Evolutionary conservation across 495 filamentous ascomycete species (phyloP), one percentile per base, ranked within the genome.

Genomic region (Aspergillus hancockii): DNA sequence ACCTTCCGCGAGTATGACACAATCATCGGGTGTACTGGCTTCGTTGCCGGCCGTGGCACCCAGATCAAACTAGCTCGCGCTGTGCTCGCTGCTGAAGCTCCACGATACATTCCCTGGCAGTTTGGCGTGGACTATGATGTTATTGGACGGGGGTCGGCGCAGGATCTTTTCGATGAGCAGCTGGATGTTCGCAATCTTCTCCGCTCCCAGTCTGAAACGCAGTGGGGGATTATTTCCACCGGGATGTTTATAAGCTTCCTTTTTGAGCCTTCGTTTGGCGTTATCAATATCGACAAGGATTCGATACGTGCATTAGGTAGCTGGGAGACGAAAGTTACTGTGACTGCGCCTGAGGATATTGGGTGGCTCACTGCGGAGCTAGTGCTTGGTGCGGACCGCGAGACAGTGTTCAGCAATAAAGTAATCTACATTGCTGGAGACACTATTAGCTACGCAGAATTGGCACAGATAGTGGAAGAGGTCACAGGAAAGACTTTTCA

Each of bases 211-310:
- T 54, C 51, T 0, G 52, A 59, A 30, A 82, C 79, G 6, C 64
- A 70, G 34, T 89, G 85, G 87, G 67, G 72, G 9, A 80, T 88
- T 46, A 76, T 88, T 12, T 83, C 78, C 19, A 83, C 81, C 28
- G 85, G 87, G 14, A 75, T 90, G 69, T 89, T 89, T 61, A 85
- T 80, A 60, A 84, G 78, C 55, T 89, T 88, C 65, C 65, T 88
- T 28, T 86, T 89, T 63, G 74, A 81, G 66, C 66, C 69, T 2
- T 75, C 50, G 9, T 88, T 85, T 68, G 85, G 83, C 0, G 77
- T 87, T 21, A 83, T 88, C 9, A 70, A 73, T 59, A 36, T 63
- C 1, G 55, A 60, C 4, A 51, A 58, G 36, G 55, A 54, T 4
- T 71, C 63, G 14, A 73, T 87, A 10, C 69, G 74, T 9, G 86